A percentile compares a stretch with the other conserved stretches of the same genome.
phyloP scores from a whole-genome alignment of 768 basidiomycete species.

The Xerocomus potaroensis region DNA sequence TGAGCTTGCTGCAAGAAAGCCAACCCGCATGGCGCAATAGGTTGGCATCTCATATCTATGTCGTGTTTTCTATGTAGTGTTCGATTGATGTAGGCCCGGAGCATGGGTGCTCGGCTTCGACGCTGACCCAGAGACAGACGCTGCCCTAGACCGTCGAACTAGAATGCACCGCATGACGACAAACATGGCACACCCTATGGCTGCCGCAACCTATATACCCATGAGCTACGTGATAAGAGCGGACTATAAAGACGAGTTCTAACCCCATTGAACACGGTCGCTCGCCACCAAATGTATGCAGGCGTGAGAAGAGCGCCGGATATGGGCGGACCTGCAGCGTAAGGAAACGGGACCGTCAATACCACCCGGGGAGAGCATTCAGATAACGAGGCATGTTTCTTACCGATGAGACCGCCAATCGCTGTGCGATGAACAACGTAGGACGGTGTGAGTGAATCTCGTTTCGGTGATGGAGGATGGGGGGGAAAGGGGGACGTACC shows the following conservation, averaged over 20 bases:
- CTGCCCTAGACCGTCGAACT: conserved; percentile 2
- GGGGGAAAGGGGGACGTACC: conserved; percentile 24
- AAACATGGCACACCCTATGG: conserved; percentile 24
- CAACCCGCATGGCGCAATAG: too few relatives aligned
- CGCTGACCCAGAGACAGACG: neutral
- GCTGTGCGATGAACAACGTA: conserved; percentile 6
- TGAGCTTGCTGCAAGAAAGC: too few relatives aligned
- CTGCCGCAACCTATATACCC: conserved; percentile 16
- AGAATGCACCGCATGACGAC: conserved; percentile 25
- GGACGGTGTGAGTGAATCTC: too few relatives aligned
- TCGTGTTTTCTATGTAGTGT: too few relatives aligned
- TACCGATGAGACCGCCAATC: conserved; percentile 22
- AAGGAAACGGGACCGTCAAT: conserved; percentile 22
- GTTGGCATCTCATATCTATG: too few relatives aligned
- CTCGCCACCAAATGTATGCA: conserved; percentile 55
- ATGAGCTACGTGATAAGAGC: too few relatives aligned
- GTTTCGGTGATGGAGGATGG: too few relatives aligned
- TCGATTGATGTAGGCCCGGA: too few relatives aligned
- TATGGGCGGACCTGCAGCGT: conserved; percentile 46
- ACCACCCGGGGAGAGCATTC: too few relatives aligned
- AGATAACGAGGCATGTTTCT: too few relatives aligned
- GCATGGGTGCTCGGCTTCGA: neutral
- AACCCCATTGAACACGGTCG: conserved; percentile 50
- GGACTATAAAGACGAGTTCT: conserved; percentile 1
- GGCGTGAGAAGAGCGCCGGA: conserved; percentile 51